Evolutionary conservation across 2,329 filamentous ascomycete species (phyloP), one percentile per base, ranked within the genome.

Genomic region (Fusarium nematophilum): DNA sequence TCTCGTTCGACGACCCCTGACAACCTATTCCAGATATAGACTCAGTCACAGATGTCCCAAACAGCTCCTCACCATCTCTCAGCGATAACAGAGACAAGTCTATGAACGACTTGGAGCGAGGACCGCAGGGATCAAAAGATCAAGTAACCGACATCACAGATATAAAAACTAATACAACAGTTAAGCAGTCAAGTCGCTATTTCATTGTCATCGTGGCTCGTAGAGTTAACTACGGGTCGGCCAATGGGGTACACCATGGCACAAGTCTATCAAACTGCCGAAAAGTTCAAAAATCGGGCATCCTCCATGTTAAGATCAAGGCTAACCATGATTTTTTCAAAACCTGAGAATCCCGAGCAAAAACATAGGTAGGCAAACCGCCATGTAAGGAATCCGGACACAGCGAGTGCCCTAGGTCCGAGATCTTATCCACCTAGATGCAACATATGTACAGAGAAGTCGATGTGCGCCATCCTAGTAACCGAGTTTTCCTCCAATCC

Each of bases 401-500:
- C n/a, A 17, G 10, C 13, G 36, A 44, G 25, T 26, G 40, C 40
- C 11, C 42, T 36, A 30, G 37, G 15, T 23, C 29, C 45, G 37
- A 56, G 23, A 47, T 54, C 43, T 50, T 39, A 42, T 59, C 36
- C 54, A 57, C 45, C 50, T 57, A 65, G 53, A 62, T 65, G 64
- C 43, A 56, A 57, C 66, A 70, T 73, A 72, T 73, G 63, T 73
- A 72, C 70, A 73, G 40, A 48, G 66, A 69, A 70, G 53, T 62
- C 48, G 59, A 58, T 29, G 44, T 61, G 63, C 66, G 67, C 69
- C 67, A 51, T 57, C 60, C 57, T 53, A 47, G 45, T 59, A 59
- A 62, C 62, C 55, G 53, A 64, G 65, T 49, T 57, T 51, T 60
- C 60, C 57, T 53, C 39, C 60, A 45, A 48, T 43, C 53, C 62